A percentile compares a stretch with the other conserved stretches of the same genome.
Evolutionary conservation across 139 green algal genomes (phyloP).

Genomic region (Desmodesmus armatus): DNA sequence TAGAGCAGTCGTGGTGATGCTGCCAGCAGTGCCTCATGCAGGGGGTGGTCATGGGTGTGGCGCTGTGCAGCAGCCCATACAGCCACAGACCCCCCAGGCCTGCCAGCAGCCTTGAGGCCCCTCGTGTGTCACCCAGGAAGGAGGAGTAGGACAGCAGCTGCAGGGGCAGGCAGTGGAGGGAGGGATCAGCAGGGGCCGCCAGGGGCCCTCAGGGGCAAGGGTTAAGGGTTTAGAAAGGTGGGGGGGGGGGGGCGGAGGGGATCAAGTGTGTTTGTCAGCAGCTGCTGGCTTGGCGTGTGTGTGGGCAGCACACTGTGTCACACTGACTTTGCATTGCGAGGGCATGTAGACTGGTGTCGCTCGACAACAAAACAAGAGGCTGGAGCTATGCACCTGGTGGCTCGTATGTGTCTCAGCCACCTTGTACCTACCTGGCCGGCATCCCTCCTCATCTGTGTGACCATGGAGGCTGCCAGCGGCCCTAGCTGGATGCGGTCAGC

Average conservation of each 20-base stretch:
- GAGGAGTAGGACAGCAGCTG: constrained; percentile 33
- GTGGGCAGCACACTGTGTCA: neutral
- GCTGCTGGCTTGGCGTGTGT: neutral
- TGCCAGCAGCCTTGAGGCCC: neutral
- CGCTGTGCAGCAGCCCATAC: neutral
- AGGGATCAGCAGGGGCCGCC: neutral
- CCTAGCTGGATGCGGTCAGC: constrained; percentile 25
- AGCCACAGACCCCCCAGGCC: constrained; percentile 11
- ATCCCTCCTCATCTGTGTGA: neutral
- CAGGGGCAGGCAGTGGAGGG: neutral
- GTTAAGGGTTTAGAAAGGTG: neutral
- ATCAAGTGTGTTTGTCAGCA: neutral
- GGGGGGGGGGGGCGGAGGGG: neutral
- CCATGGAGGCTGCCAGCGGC: neutral
- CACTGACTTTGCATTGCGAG: neutral
- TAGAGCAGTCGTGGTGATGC: constrained; percentile 1
- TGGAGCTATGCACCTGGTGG: neutral
- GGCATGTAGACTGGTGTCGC: neutral
- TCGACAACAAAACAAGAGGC: neutral
- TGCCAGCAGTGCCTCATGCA: constrained; percentile 35
- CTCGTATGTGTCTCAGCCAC: neutral
- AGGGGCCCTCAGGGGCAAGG: neutral
- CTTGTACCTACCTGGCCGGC: neutral
- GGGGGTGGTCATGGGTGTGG: neutral
- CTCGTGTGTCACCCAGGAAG: neutral